Evolutionary conservation across 2,329 filamentous ascomycete genomes (phyloP), one percentile per base, ranked within the genome.

Genomic region (Paracamarosporium sp.): DNA sequence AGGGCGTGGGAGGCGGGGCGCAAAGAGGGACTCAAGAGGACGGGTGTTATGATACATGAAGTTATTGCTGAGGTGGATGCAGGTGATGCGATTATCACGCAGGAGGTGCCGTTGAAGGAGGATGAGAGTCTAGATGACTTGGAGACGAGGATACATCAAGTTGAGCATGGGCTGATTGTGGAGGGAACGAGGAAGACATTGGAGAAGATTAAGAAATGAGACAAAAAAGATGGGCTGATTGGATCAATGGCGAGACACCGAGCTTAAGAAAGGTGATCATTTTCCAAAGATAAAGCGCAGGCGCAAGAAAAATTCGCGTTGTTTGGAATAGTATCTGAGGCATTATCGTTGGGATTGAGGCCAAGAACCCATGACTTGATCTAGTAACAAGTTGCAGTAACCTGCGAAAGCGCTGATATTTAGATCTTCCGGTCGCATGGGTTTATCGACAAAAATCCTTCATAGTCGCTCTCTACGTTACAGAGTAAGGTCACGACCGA

Each of bases 21-120:
- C 71, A 85, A 84, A 62, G 84, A 92, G 9, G 85, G 88, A 67
- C 83, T 90, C 64, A 84, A 84, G 63, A 84, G 83, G 63, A 93
- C 86, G 0, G 93, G 93, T 0, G 88, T 96, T 53, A 97, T 96
- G 93, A 87, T 92, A 15, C 93, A 97, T 78, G 89, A 93, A 76
- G 92, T 96, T 15, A 82, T 83, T 67, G 72, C 72, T 8, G 87
- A 94, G 74, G 92, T 97, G 53, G 93, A 97, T 79, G 85, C 89
- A 69, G 93, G 93, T 2, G 81, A 85, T 62, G 88, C 91, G 9
- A 89, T 96, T 66, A 70, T 93, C 59, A 84, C 88, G 1, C 76
- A 83, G 62, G 89, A 93, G 76, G 86, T 97, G 24, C 82, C 86
- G 55, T 78, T 85, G 59, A 87, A 85, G 63, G 83, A 84, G 57